These are phyloP conservation scores for Larix kaempferi DNA, from an alignment of 75 land plant species.

Conservation along the genomic window DNA sequence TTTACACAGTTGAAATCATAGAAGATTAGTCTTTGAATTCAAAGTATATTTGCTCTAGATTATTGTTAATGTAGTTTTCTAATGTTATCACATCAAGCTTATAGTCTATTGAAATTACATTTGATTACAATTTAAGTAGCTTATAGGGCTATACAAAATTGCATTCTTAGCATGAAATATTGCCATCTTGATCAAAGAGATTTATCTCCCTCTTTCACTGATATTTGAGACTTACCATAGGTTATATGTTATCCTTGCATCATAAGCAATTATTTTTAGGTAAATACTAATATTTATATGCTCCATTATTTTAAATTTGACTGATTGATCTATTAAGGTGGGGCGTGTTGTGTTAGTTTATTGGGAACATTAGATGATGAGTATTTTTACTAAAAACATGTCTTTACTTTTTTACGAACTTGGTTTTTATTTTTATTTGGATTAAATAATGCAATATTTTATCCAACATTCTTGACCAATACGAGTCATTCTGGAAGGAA, in stretches of 20 bases:
- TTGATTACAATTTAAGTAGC: background rate
- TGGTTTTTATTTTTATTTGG: background rate
- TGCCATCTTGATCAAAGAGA: background rate
- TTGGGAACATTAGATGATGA: too few relatives aligned
- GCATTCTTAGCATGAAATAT: too few relatives aligned
- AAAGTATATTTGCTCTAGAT: background rate
- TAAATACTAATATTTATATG: too few relatives aligned
- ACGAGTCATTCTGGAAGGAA: conserved; percentile 74
- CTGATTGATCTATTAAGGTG: too few relatives aligned
- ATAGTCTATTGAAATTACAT: background rate
- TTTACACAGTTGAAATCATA: background rate
- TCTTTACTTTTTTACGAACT: background rate
- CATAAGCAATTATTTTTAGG: background rate
- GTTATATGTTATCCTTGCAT: background rate
- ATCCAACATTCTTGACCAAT: conserved; percentile 64
- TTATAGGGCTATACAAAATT: background rate
- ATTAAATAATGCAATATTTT: background rate
- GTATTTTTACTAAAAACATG: too few relatives aligned
- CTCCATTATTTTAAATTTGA: too few relatives aligned
- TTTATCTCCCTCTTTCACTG: background rate
- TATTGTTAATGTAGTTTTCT: background rate
- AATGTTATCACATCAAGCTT: background rate
- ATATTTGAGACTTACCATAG: background rate
- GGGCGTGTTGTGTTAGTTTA: too few relatives aligned
- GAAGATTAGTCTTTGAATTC: background rate